phyloP scores from a whole-genome alignment of 441 rosid species.

The Daphne laureola region DNA sequence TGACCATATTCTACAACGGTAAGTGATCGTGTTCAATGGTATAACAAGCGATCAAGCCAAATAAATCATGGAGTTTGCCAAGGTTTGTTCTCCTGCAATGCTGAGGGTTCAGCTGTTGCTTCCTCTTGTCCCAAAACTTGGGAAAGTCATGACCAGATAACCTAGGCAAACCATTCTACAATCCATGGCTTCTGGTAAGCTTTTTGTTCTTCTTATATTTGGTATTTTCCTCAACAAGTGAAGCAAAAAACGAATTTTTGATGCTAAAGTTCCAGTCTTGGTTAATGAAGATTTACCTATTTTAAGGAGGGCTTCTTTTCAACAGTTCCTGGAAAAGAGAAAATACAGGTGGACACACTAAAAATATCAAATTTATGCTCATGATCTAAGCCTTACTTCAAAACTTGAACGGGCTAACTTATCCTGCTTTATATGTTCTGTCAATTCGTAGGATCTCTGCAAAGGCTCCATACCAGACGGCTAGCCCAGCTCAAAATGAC shows the following conservation, averaged over 20 bases:
- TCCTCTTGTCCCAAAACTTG: conserved; percentile 21
- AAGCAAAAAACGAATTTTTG: too few relatives aligned
- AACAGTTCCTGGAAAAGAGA: conserved; percentile 75
- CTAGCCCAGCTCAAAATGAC: conserved; percentile 12
- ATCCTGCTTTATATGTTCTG: conserved; percentile 13
- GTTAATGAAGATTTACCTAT: conserved; percentile 59
- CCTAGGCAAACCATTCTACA: conserved; percentile 21
- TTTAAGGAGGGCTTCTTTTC: conserved; percentile 84
- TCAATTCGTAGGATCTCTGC: conserved; percentile 41
- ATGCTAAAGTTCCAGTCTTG: background rate
- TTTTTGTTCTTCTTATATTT: background rate
- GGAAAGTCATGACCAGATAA: conserved; percentile 21
- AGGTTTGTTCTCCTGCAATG: conserved; percentile 26
- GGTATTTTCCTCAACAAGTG: background rate
- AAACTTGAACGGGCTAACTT: background rate
- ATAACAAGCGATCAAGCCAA: conserved; percentile 64
- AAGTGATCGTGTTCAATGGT: conserved; percentile 59
- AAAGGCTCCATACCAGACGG: conserved; percentile 52
- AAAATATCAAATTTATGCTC: too few relatives aligned
- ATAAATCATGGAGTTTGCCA: conserved; percentile 60
- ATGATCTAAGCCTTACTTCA: too few relatives aligned
- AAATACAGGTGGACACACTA: conserved; percentile 57
- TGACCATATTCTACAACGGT: conserved; percentile 77
- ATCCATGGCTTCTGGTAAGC: conserved; percentile 40
- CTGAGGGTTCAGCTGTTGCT: conserved; percentile 24